These are phyloP conservation scores for Neurospora sp. DNA, from an alignment of 495 filamentous ascomycete genomes.

Conservation along the genomic window DNA sequence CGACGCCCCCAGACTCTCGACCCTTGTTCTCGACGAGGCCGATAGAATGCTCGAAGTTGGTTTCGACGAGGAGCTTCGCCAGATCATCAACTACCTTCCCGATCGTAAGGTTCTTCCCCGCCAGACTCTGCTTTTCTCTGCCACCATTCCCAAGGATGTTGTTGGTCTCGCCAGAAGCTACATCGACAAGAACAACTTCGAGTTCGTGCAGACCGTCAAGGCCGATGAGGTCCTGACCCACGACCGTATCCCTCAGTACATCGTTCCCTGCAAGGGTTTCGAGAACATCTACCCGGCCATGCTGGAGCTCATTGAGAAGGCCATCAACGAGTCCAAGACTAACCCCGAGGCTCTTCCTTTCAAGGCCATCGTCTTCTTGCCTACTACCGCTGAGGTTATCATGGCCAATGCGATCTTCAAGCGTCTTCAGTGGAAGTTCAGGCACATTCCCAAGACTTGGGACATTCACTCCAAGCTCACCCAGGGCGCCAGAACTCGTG, in stretches of 20 bases:
- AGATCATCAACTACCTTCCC: constrained; percentile 61
- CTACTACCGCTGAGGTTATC: constrained; percentile 60
- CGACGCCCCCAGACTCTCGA: constrained; percentile 59
- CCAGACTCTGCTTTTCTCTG: constrained; percentile 90
- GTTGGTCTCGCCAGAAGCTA: constrained; percentile 58
- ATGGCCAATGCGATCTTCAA: constrained; percentile 53
- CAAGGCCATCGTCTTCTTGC: constrained; percentile 90
- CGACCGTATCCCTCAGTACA: constrained; percentile 67
- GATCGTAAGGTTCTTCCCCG: constrained; percentile 46
- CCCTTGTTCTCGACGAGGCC: constrained; percentile 89
- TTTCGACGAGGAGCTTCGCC: constrained; percentile 65
- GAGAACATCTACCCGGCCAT: constrained; percentile 70
- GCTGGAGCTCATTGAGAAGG: constrained; percentile 59
- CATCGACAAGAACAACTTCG: constrained; percentile 48
- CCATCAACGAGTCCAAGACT: constrained; percentile 28
- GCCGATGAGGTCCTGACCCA: constrained; percentile 78
- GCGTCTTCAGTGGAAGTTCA: constrained; percentile 30
- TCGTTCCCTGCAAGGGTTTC: constrained; percentile 51
- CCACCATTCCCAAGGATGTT: constrained; percentile 78
- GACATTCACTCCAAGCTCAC: constrained; percentile 72
- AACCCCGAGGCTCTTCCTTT: constrained; percentile 49
- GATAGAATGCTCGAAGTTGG: constrained; percentile 87
- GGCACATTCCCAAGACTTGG: constrained; percentile 32
- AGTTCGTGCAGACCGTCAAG: constrained; percentile 73
- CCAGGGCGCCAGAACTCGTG: constrained; percentile 56